A percentile compares a stretch with the other conserved stretches of the same genome.
These are phyloP conservation scores for Pseudisothecium myosuroides DNA, from an alignment of 225 moss, liverwort and hornwort species.

Conservation along the genomic window DNA sequence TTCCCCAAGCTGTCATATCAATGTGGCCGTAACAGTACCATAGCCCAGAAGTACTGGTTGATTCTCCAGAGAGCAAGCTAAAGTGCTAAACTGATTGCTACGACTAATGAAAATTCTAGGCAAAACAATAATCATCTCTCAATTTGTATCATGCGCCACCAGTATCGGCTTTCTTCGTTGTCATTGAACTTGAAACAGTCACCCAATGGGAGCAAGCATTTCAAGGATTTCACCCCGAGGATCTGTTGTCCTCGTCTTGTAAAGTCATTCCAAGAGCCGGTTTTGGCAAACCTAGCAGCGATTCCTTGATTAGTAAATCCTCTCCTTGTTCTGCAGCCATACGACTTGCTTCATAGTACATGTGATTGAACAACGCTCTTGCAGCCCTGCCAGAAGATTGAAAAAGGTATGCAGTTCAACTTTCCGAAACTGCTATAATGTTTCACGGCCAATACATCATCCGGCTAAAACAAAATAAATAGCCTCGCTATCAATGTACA, in stretches of 20 bases:
- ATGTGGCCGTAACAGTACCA: not conserved
- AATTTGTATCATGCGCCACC: not conserved
- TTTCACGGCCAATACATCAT: not conserved
- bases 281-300: conserved; percentile 27
- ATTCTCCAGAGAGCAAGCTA: not conserved
- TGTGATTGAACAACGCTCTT: conserved; percentile 44
- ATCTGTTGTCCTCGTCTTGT: conserved; percentile 22
- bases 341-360: conserved; percentile 49
- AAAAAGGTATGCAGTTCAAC: not conserved
- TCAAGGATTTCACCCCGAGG: not conserved
- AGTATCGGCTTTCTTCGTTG: not conserved
- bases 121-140: not conserved
- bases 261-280: conserved; percentile 25
- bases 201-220: not conserved
- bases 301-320: conserved; percentile 13
- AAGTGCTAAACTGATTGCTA: not conserved
- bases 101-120: not conserved
- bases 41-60: not conserved
- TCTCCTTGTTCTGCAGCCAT: conserved; percentile 36
- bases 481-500: not conserved
- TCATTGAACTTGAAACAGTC: not conserved
- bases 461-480: not conserved
- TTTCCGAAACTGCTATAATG: not conserved
- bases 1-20: not conserved
- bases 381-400: conserved; percentile 17